These are phyloP conservation scores for Tricholoma saponaceum DNA, from an alignment of 768 basidiomycete genomes.

Conservation along the genomic window DNA sequence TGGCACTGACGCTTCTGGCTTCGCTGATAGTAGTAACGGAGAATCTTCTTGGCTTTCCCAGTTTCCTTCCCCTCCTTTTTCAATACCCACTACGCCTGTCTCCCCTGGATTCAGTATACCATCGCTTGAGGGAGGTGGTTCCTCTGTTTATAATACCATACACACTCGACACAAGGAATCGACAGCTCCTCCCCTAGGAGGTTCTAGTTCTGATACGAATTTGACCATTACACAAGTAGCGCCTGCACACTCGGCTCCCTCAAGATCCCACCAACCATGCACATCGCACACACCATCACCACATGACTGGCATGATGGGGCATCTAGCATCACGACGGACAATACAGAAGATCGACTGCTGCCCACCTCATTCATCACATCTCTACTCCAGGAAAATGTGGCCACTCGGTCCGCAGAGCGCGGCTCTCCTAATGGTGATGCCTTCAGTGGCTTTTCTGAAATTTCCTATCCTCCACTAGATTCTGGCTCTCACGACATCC, in stretches of 20 bases:
- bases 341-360: conserved; percentile 54
- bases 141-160: conserved; percentile 19
- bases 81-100: conserved; percentile 40
- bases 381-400: conserved; percentile 44
- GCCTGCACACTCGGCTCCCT: neutral
- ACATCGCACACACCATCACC: conserved; percentile 29
- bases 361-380: conserved; percentile 60
- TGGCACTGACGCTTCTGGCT: conserved; percentile 50
- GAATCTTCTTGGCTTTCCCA: conserved; percentile 38
- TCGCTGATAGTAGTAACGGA: conserved; percentile 51
- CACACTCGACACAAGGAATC: neutral
- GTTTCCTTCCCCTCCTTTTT: conserved; percentile 51
- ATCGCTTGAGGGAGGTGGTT: conserved; percentile 18
- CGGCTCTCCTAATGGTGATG: conserved; percentile 33
- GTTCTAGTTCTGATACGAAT: neutral
- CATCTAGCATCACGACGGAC: conserved; percentile 53
- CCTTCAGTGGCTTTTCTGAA: conserved; percentile 49
- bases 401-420: conserved; percentile 24
- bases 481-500: conserved; percentile 13
- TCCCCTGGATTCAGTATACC: conserved; percentile 26
- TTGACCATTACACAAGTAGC: neutral
- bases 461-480: conserved; percentile 49
- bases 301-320: conserved; percentile 59
- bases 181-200: neutral
- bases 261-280: conserved; percentile 8